These are phyloP conservation scores for Pyrus pyrifolia DNA, from an alignment of 306 rosid species.

Conservation along the genomic window DNA sequence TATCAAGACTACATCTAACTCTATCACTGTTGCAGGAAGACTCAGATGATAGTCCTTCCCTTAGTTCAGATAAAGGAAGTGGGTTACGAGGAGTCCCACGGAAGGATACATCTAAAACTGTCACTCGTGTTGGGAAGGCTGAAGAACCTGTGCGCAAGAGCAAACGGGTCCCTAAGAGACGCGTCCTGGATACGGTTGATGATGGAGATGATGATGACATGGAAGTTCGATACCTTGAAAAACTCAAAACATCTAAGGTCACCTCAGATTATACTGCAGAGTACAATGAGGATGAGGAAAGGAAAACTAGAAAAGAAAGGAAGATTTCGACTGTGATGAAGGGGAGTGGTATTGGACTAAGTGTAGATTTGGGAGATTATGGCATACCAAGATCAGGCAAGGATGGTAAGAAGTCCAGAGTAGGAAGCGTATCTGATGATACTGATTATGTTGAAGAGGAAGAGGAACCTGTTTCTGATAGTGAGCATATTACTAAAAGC, in stretches of 20 bases:
- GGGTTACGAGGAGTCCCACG: neutral
- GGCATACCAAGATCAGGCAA: slow-evolving; percentile 16
- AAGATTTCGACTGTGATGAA: slow-evolving; percentile 24
- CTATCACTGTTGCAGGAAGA: slow-evolving; percentile 11
- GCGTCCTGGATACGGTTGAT: slow-evolving; percentile 11
- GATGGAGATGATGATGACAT: slow-evolving; percentile 10
- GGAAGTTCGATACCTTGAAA: slow-evolving; percentile 28
- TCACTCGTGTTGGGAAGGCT: slow-evolving; percentile 2
- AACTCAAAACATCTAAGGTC: slow-evolving; percentile 17
- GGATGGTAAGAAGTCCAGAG: slow-evolving; percentile 32
- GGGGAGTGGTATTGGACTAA: slow-evolving; percentile 9
- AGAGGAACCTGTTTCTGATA: slow-evolving; percentile 34
- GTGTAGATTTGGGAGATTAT: slow-evolving; percentile 12
- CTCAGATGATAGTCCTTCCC: slow-evolving; percentile 14
- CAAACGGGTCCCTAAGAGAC: slow-evolving; percentile 22
- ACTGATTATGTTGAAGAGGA: slow-evolving; percentile 27
- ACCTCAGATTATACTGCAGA: slow-evolving; percentile 16
- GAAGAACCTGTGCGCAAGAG: slow-evolving; percentile 27
- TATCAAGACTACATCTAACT: neutral
- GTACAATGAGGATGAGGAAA: slow-evolving; percentile 25
- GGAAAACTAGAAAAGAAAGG: slow-evolving; percentile 27
- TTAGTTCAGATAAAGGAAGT: slow-evolving; percentile 8
- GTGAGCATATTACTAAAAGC: slow-evolving; percentile 20
- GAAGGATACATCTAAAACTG: slow-evolving; percentile 3
- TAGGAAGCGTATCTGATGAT: slow-evolving; percentile 21